Percentiles rank a stretch among this genome's conserved stretches.
Conservation (phyloP, 83 land plant species). For the Picea engelmannii region DNA sequence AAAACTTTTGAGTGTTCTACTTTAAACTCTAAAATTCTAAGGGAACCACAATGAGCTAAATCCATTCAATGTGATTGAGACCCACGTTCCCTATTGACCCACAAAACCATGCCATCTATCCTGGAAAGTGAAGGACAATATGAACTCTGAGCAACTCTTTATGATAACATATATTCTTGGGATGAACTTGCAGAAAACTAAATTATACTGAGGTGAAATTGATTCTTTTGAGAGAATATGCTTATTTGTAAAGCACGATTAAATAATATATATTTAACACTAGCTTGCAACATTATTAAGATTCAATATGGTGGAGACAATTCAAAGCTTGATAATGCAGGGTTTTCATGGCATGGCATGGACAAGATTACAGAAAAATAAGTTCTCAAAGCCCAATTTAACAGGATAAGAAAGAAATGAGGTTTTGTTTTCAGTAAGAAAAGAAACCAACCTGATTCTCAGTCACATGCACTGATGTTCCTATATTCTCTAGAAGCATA, state of each 20-base stretch:
- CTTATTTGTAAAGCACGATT: not conserved
- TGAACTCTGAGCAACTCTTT: not conserved
- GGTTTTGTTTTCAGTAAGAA: not conserved
- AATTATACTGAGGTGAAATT: not conserved
- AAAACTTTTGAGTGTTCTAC: too few species aligned
- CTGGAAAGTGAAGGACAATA: too few species aligned
- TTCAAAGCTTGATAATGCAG: not conserved
- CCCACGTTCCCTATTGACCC: not conserved
- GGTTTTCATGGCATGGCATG: not conserved
- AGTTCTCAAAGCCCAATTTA: not conserved
- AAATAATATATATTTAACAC: not conserved
- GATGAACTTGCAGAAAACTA: not conserved
- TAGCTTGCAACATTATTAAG: not conserved
- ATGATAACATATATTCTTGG: not conserved
- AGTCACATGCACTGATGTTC: too few species aligned
- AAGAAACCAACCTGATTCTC: conserved; percentile 38
- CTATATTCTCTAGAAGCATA: conserved; percentile 89
- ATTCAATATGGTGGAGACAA: not conserved
- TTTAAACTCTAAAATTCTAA: too few species aligned
- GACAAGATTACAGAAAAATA: not conserved
- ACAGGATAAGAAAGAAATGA: not conserved
- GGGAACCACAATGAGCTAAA: not conserved
- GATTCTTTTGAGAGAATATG: not conserved
- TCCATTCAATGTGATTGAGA: not conserved
- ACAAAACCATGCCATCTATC: conserved; percentile 6